Evolutionary conservation across 768 basidiomycete genomes (phyloP).

Genomic region (Hysterangium stoloniferum): DNA sequence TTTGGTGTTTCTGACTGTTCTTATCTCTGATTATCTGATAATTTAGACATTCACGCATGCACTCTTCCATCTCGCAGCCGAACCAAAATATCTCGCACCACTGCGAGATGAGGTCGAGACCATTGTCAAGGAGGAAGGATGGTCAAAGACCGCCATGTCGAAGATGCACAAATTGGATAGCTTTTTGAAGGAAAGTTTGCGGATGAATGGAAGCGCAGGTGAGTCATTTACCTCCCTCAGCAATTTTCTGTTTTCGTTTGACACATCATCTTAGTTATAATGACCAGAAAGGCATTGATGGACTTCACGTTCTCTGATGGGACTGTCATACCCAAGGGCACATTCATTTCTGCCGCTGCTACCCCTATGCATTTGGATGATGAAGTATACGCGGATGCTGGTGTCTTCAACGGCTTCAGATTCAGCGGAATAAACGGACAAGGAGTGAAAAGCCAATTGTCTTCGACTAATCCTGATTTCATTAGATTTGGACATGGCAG

Average conservation of each 20-base stretch:
- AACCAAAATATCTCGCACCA: slow-evolving; percentile 26
- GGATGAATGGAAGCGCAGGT: slow-evolving; percentile 1
- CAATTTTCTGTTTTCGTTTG: neutral
- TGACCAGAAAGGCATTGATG: slow-evolving; percentile 4
- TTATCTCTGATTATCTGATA: neutral
- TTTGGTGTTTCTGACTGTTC: neutral
- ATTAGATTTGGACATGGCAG: slow-evolving; percentile 10
- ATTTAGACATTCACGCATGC: slow-evolving; percentile 31
- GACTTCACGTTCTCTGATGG: slow-evolving; percentile 12
- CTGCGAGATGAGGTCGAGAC: slow-evolving; percentile 38
- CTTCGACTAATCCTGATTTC: slow-evolving; percentile 2
- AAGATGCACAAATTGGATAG: slow-evolving; percentile 39
- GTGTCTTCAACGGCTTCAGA: slow-evolving; percentile 9
- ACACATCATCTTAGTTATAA: slow-evolving; percentile 3
- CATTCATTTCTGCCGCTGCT: neutral
- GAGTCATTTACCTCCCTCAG: neutral
- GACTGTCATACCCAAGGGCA: slow-evolving; percentile 8
- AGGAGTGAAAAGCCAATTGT: neutral
- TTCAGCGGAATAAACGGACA: slow-evolving; percentile 2
- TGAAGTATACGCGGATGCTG: slow-evolving; percentile 14
- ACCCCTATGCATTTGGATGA: neutral
- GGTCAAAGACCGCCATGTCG: slow-evolving; percentile 28
- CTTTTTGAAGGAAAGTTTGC: slow-evolving; percentile 25
- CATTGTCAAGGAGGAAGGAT: slow-evolving; percentile 31
- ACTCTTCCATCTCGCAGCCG: slow-evolving; percentile 30